Evolutionary conservation across 2,329 filamentous ascomycete genomes (phyloP), one percentile per base, ranked within the genome.

Genomic region (Pseudocercospora eumusae): DNA sequence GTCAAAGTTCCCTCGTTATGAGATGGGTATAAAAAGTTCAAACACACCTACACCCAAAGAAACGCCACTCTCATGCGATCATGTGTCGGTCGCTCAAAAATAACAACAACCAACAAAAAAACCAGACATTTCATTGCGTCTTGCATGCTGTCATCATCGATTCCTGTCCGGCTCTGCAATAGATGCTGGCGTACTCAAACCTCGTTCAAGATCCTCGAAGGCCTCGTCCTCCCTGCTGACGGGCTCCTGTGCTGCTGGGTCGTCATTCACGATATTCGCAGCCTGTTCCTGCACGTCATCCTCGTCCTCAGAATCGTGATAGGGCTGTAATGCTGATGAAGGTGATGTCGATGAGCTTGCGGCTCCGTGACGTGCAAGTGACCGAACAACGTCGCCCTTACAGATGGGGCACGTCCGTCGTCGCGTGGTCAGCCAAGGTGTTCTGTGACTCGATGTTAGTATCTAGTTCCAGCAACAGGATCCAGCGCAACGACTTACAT

Each of bases 361-460:
- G 59, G 49, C 62, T 58, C 53, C 42, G 64, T 61, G 59, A 27
- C 71, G 67, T n/a, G 72, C 72, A 9, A 78, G 69, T 8, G 75
- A 77, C 49, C 82, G 77, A 15, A 99, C 93, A 36, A 99, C 95
- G 74, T 99, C 95, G 54, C 93, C 92, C 80, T 99, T 99, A 80
- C 95, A 99, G 64, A 99, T 98, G 0, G 95, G 95, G 71, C 95
- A 99, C n/a, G 95, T 99, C 66, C 95, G 88, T 66, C 95, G 89
- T 54, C 93, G 88, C 15, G 93, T 98, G 0, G 93, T 97, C 57
- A 99, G 82, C 95, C 95, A 99, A 1, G 95, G 95, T 4, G 95
- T 98, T 74, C 92, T 96, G 66, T 25, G 33, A 6, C 3, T 18
- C 28, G 47, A 56, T 33, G 56, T 62, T 25, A 59, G 57, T 28